These are phyloP conservation scores for Nitzschia putrida DNA, from an alignment of 108 stramenopile species.

Conservation along the genomic window DNA sequence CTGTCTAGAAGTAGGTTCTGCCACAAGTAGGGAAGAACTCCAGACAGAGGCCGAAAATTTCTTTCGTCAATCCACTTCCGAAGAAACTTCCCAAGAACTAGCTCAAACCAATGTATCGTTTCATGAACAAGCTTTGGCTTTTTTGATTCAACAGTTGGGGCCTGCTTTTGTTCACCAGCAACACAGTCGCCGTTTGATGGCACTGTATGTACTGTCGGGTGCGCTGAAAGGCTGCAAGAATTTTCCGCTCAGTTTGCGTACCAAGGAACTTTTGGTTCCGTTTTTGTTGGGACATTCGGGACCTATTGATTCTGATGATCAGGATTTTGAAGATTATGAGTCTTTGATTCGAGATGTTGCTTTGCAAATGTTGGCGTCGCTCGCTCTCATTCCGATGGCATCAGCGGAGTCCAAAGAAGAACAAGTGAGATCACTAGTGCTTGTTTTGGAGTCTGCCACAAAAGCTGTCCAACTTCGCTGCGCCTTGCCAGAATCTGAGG, in stretches of 20 bases:
- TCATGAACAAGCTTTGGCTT: slow-evolving; percentile 41
- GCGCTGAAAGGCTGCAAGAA: slow-evolving; percentile 38
- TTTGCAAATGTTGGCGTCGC: slow-evolving; percentile 44
- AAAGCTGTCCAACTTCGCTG: slow-evolving; percentile 60
- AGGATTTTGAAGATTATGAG: slow-evolving; percentile 45
- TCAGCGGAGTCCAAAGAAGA: slow-evolving; percentile 24
- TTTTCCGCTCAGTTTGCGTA: slow-evolving; percentile 8
- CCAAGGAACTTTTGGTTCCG: slow-evolving; percentile 39
- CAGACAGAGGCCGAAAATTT: slow-evolving; percentile 21
- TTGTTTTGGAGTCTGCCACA: slow-evolving; percentile 49
- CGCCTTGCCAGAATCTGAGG: slow-evolving; percentile 37
- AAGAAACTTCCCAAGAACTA: slow-evolving; percentile 4
- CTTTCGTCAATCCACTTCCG: slow-evolving; percentile 5
- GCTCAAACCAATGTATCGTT: slow-evolving; percentile 15
- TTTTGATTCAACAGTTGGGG: slow-evolving; percentile 37
- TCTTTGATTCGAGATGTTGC: slow-evolving; percentile 63
- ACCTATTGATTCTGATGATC: slow-evolving; percentile 42
- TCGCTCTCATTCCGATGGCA: slow-evolving; percentile 24
- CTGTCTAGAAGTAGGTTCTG: slow-evolving; percentile 13
- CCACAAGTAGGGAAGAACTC: slow-evolving; percentile 6
- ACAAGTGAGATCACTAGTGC: slow-evolving; percentile 34
- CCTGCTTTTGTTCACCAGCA: slow-evolving; percentile 27
- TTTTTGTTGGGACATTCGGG: slow-evolving; percentile 65
- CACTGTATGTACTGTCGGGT: slow-evolving; percentile 33
- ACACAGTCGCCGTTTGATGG: slow-evolving; percentile 28